These are phyloP conservation scores for Penicillium longicatenatum DNA, from an alignment of 495 filamentous ascomycete genomes.

Conservation along the genomic window DNA sequence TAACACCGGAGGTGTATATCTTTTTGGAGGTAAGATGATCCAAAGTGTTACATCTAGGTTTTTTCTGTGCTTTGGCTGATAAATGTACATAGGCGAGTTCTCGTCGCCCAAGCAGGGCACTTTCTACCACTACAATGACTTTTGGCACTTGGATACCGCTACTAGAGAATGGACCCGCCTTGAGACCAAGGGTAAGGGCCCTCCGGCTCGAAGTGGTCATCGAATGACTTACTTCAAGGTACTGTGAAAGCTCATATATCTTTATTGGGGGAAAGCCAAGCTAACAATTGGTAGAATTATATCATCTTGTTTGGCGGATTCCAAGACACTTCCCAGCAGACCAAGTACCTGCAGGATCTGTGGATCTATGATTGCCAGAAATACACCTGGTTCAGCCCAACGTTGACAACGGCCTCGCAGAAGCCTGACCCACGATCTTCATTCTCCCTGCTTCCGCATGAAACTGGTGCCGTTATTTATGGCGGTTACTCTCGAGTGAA, in stretches of 20 bases:
- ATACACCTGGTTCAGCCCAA: constrained; percentile 75
- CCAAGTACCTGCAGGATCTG: constrained; percentile 77
- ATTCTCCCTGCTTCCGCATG: constrained; percentile 88
- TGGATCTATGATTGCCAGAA: constrained; percentile 72
- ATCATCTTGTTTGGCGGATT: constrained; percentile 82
- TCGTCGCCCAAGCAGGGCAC: constrained; percentile 92
- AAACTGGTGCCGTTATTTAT: constrained; percentile 82
- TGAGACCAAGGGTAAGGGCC: constrained; percentile 83
- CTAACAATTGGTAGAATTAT: constrained; percentile 51
- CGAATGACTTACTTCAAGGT: constrained; percentile 92
- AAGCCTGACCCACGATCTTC: constrained; percentile 89
- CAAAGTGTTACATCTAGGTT: neutral
- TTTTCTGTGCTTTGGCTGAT: constrained; percentile 14
- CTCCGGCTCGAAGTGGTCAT: constrained; percentile 89
- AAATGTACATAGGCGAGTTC: constrained; percentile 47
- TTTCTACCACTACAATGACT: constrained; percentile 99
- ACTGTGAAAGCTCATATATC: neutral
- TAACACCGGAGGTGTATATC: constrained; percentile 80
- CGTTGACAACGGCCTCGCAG: constrained; percentile 68
- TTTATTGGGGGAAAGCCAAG: neutral
- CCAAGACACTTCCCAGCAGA: constrained; percentile 91
- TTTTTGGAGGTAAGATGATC: constrained; percentile 74
- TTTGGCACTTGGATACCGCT: constrained; percentile 85
- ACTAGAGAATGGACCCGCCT: constrained; percentile 87
- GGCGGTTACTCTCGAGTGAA: constrained; percentile 95